Conservation (phyloP, 768 basidiomycete genomes). For the Pleurotus djamor region DNA sequence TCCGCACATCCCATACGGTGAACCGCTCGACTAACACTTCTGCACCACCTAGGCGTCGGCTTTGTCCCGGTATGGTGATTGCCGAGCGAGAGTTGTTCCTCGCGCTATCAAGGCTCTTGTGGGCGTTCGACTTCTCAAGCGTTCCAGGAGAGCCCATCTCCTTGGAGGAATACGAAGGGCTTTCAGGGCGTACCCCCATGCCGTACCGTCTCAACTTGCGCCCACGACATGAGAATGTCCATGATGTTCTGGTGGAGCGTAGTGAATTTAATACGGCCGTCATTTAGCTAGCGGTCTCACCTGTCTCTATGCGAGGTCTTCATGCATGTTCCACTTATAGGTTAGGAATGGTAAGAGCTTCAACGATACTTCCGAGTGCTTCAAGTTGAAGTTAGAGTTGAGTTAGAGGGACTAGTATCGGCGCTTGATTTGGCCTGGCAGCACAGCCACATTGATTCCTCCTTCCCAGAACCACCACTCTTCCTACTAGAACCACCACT, state of each 20-base stretch:
- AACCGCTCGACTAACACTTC: neutral
- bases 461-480: no score
- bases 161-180: slow-evolving; percentile 32
- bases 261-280: neutral
- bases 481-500: no score
- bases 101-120: slow-evolving; percentile 29
- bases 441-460: no score
- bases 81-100: slow-evolving; percentile 33
- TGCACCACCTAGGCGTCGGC: slow-evolving; percentile 16
- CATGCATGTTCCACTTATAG: no score
- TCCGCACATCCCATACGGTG: neutral
- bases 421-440: no score
- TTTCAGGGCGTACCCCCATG: slow-evolving; percentile 29
- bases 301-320: no score
- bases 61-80: slow-evolving; percentile 29
- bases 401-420: no score
- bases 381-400: no score
- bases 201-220: slow-evolving; percentile 21
- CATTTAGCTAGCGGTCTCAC: neutral
- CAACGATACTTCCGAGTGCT: no score
- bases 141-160: slow-evolving; percentile 29
- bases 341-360: no score
- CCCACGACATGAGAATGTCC: slow-evolving; percentile 13
- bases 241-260: slow-evolving; percentile 7
- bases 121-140: slow-evolving; percentile 25